These are phyloP conservation scores for Exobasidium cylindrosporum DNA, from an alignment of 1,284 basidiomycete genomes.

Conservation along the genomic window DNA sequence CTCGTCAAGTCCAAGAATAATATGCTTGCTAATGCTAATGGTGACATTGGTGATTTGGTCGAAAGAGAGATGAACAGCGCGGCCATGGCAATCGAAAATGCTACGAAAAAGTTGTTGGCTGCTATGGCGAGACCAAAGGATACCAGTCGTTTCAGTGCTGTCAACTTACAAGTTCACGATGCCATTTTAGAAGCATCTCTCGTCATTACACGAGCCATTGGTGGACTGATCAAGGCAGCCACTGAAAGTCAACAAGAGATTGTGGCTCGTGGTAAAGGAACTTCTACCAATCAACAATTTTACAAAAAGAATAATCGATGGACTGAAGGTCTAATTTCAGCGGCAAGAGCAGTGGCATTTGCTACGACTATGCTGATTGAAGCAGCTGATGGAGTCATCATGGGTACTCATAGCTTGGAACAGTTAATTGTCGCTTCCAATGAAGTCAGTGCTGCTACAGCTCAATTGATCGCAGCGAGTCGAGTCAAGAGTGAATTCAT, in stretches of 20 bases:
- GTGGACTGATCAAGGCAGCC: slow-evolving; percentile 88
- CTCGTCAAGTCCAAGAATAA: slow-evolving; percentile 82
- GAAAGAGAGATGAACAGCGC: slow-evolving; percentile 94
- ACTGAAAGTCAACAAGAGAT: slow-evolving; percentile 98
- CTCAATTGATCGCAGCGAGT: slow-evolving; percentile 95
- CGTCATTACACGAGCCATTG: slow-evolving; percentile 92
- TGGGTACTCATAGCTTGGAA: slow-evolving; percentile 91
- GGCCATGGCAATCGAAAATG: slow-evolving; percentile 86
- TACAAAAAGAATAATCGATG: slow-evolving; percentile 99
- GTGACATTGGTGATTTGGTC: slow-evolving; percentile 93
- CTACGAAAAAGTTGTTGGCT: slow-evolving; percentile 82
- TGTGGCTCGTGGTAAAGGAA: slow-evolving; percentile 88
- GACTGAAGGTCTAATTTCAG: slow-evolving; percentile 98
- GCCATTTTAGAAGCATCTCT: slow-evolving; percentile 89
- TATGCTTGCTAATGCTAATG: slow-evolving; percentile 73
- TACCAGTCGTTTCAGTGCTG: slow-evolving; percentile 74
- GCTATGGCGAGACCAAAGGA: slow-evolving; percentile 87
- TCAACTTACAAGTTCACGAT: slow-evolving; percentile 96
- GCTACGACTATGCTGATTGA: slow-evolving; percentile 97
- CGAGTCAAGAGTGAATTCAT: slow-evolving; percentile 97
- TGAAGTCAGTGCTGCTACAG: slow-evolving; percentile 93
- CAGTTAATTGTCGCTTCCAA: slow-evolving; percentile 99
- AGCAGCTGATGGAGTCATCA: slow-evolving; percentile 93
- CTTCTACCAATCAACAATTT: slow-evolving; percentile 86
- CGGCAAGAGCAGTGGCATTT: slow-evolving; percentile 94